These are phyloP conservation scores for Chara braunii DNA, from an alignment of 139 green algal species.

Conservation along the genomic window DNA sequence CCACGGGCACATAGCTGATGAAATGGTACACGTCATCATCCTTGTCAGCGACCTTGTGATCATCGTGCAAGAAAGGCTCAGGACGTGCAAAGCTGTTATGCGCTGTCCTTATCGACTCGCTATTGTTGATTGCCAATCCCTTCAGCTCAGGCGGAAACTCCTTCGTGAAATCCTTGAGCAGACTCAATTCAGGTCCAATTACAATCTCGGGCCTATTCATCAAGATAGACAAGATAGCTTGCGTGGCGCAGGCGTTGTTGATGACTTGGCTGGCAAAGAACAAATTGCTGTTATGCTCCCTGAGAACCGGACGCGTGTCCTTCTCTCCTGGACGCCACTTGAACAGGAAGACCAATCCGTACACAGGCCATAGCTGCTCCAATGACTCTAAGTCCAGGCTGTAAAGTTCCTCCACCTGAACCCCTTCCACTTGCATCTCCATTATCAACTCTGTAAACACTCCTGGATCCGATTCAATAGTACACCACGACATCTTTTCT, in stretches of 20 bases:
- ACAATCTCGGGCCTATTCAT: constrained; percentile 62
- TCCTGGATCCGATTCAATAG: constrained; percentile 77
- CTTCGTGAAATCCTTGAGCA: constrained; percentile 75
- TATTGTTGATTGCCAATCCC: constrained; percentile 88
- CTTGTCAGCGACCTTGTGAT: constrained; percentile 34
- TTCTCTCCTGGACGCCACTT: constrained; percentile 78
- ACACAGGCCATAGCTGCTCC: constrained; percentile 63
- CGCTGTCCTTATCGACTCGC: constrained; percentile 74
- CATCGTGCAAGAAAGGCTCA: constrained; percentile 70
- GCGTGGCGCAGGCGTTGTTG: constrained; percentile 90
- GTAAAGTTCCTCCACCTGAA: constrained; percentile 83
- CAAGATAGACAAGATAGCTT: constrained; percentile 90
- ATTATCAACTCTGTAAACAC: constrained; percentile 92
- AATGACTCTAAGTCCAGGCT: constrained; percentile 65
- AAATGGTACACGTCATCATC: constrained; percentile 70
- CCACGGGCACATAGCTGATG: constrained; percentile 72
- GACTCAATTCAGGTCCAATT: constrained; percentile 49
- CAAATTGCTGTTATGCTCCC: constrained; percentile 51
- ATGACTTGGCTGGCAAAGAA: constrained; percentile 96
- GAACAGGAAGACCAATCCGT: constrained; percentile 97
- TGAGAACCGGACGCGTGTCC: constrained; percentile 46
- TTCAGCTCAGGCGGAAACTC: constrained; percentile 45
- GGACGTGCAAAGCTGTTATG: constrained; percentile 94
- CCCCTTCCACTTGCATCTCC: constrained; percentile 73
- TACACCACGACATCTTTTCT: constrained; percentile 64